phyloP scores from a whole-genome alignment of 306 rosid species.

The Dryas alaskensis region DNA sequence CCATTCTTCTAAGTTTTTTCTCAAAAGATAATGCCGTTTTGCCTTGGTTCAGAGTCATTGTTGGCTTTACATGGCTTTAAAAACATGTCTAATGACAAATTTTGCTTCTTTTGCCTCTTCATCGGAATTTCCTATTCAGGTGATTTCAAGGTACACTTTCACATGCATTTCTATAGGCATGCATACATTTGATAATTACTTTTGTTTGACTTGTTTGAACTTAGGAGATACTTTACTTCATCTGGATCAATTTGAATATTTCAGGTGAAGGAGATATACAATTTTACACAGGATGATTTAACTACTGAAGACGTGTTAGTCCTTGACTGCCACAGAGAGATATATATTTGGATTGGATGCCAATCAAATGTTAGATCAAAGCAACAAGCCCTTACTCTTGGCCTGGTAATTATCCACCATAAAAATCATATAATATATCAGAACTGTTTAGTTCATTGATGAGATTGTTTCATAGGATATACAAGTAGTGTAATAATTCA shows the following conservation, averaged over 20 bases:
- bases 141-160: slow-evolving; percentile 71
- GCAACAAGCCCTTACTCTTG: slow-evolving; percentile 78
- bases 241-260: slow-evolving; percentile 28
- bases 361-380: slow-evolving; percentile 69
- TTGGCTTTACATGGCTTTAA: slow-evolving; percentile 46
- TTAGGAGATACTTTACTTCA: not conserved
- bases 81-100: slow-evolving; percentile 55
- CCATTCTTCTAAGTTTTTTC: slow-evolving; percentile 20
- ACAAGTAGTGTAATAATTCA: not conserved
- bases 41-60: slow-evolving; percentile 55
- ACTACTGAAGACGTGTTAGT: slow-evolving; percentile 80
- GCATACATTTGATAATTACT: slow-evolving; percentile 1
- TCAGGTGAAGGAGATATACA: slow-evolving; percentile 94
- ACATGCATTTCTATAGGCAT: slow-evolving; percentile 15
- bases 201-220: not conserved
- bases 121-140: slow-evolving; percentile 56
- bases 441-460: not conserved
- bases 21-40: slow-evolving; percentile 42
- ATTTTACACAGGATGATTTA: slow-evolving; percentile 86
- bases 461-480: not conserved
- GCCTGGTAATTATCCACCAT: slow-evolving; percentile 47
- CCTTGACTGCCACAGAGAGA: slow-evolving; percentile 83
- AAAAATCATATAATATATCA: not conserved
- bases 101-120: slow-evolving; percentile 61
- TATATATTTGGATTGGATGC: slow-evolving; percentile 86